Base-by-base conservation (phyloP, 176 grass and related monocot species). In the Aegilops sharonensis region DNA sequence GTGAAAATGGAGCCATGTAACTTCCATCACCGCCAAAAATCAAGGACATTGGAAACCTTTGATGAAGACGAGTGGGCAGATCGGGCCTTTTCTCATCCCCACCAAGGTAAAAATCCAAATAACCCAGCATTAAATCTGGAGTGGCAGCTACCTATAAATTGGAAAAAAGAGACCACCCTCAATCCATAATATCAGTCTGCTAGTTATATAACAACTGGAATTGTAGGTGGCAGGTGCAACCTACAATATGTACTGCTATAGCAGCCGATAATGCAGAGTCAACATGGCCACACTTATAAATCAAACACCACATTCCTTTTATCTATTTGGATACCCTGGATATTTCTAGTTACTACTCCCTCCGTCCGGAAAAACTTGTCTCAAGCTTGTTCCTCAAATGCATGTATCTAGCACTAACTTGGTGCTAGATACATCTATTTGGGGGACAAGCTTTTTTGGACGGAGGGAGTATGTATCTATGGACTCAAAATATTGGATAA, bases 41-140 rank as follows among this genome's bases (percentile, higher is more conserved):
- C 72, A 95, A 83, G 64, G 88, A 88, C 88, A 98, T 88, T 40
- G 97, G 97, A 86, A 98, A 94, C 87, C 94, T 95, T 89, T 98
- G 93, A 83, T 91, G 90, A 80, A 98, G 92, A 59, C 88, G 86
- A 77, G 90, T 85, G 24, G 97, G 97, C 61, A 98, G 88, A 88
- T 98, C 94, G 29, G 90, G 83, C 69, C 90, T 94, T 87, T 90
- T 98, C 89, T 98, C 97, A 91, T 98, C 97, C 43, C 94, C 97
- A 30, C 92, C 97, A 78, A 98, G 88, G 84, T 95, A 98, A 83
- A 98, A 98, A 91, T 98, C 97, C 50, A 98, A 84, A 94, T 94
- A 95, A 30, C 92, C 94, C 31, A 98, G 82, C 96, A 98, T 98
- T 83, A 89, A 90, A 90, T 98, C 96, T 60, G 92, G 94, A 43